These are phyloP conservation scores for Fonsecaea erecta DNA, from an alignment of 2,329 filamentous ascomycete species.

Conservation along the genomic window DNA sequence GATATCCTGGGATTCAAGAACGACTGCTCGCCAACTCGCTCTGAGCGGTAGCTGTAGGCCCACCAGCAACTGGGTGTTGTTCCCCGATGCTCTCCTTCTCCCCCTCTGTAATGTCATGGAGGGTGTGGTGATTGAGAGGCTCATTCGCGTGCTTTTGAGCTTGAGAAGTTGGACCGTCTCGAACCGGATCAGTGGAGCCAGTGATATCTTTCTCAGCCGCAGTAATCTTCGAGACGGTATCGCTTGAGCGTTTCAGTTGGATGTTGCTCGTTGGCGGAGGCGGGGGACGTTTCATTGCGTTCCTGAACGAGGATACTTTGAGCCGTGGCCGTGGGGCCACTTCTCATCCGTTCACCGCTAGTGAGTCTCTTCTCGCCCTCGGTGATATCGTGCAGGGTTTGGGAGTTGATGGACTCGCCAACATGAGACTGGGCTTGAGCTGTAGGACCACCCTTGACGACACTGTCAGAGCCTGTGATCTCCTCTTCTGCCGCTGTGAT, in stretches of 20 bases:
- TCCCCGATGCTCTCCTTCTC: conserved; percentile 49
- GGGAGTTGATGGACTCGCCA: conserved; percentile 41
- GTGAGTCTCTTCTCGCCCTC: conserved; percentile 48
- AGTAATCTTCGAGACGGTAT: conserved; percentile 49
- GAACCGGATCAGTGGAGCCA: conserved; percentile 42
- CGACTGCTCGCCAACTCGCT: conserved; percentile 30
- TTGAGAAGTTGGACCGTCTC: conserved; percentile 48
- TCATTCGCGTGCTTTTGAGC: conserved; percentile 48
- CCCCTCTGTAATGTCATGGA: conserved; percentile 50
- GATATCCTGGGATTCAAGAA: background rate
- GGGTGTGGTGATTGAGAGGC: conserved; percentile 42
- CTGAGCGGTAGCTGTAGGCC: conserved; percentile 49
- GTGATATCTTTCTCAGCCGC: conserved; percentile 48
- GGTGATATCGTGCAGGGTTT: conserved; percentile 49
- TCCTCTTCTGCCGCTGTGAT: conserved; percentile 48
- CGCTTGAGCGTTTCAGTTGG: conserved; percentile 21
- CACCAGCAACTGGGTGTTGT: conserved; percentile 41
- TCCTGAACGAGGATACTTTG: conserved; percentile 12
- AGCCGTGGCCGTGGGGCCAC: conserved; percentile 6
- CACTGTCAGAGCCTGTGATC: conserved; percentile 44
- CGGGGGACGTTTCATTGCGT: background rate
- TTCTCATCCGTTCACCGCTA: conserved; percentile 35
- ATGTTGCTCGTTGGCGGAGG: background rate
- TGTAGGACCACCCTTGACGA: conserved; percentile 47
- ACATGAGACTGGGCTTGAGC: conserved; percentile 49